Percentiles rank a stretch among this genome's conserved stretches.
Evolutionary conservation across 2,329 filamentous ascomycete species (phyloP).

Genomic region (Ophiostoma novo-ulmi): DNA sequence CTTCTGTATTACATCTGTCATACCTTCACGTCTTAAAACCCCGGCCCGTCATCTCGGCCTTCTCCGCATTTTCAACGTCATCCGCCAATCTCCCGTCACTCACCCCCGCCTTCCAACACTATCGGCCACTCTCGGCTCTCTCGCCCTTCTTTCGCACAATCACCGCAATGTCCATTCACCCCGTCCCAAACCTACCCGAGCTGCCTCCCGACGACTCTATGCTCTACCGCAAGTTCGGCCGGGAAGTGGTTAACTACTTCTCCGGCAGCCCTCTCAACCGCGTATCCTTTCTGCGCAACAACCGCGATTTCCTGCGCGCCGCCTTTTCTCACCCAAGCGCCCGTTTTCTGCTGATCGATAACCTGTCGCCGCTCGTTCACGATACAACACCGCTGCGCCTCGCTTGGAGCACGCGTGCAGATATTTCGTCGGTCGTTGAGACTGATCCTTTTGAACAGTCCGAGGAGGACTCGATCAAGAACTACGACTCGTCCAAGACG

Average conservation of each 20-base stretch:
- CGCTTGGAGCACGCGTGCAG: constrained; percentile 61
- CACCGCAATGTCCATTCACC: constrained; percentile 22
- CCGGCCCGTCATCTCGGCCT: not conserved
- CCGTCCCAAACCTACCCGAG: constrained; percentile 37
- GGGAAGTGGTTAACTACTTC: constrained; percentile 79
- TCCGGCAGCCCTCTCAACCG: constrained; percentile 72
- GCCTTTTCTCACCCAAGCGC: constrained; percentile 63
- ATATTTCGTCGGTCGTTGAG: constrained; percentile 67
- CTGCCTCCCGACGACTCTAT: constrained; percentile 55
- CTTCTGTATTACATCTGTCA: not conserved
- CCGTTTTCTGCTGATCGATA: constrained; percentile 71
- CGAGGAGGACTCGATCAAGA: constrained; percentile 67
- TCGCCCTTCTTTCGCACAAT: not conserved
- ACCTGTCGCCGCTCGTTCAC: constrained; percentile 68
- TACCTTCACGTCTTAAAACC: too few species aligned
- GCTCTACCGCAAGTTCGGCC: constrained; percentile 71
- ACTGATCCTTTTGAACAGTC: constrained; percentile 62
- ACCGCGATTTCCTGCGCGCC: constrained; percentile 62
- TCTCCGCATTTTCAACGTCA: constrained; percentile 6
- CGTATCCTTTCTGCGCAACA: constrained; percentile 68
- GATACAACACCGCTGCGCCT: constrained; percentile 42
- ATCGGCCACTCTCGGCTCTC: too few species aligned
- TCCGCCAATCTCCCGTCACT: not conserved
- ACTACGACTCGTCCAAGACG: constrained; percentile 63
- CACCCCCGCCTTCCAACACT: not conserved